These are phyloP conservation scores for Annulohypoxylon moriforme DNA, from an alignment of 495 filamentous ascomycete genomes.

Conservation along the genomic window DNA sequence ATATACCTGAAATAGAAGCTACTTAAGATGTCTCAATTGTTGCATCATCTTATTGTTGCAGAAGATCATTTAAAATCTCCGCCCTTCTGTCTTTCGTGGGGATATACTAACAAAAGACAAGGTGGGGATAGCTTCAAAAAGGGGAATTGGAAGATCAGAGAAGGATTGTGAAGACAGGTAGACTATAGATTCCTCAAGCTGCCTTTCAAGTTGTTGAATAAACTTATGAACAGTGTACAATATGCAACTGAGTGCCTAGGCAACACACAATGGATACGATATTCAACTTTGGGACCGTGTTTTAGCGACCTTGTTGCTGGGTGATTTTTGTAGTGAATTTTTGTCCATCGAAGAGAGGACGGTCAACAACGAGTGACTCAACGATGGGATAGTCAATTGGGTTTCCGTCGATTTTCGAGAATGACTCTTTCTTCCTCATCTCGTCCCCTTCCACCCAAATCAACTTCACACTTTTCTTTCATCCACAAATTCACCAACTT, in stretches of 20 bases:
- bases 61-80: neutral
- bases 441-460: neutral
- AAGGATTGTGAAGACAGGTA: neutral
- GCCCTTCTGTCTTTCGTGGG: neutral
- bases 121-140: neutral
- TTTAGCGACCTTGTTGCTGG: neutral
- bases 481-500: neutral
- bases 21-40: neutral
- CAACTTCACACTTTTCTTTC: neutral
- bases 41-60: neutral
- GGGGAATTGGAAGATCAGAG: neutral
- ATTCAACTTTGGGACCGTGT: neutral
- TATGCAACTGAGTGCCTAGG: neutral
- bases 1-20: constrained; percentile 9
- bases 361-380: neutral
- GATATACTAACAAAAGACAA: neutral
- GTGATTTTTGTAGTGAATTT: neutral
- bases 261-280: constrained; percentile 2
- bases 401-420: neutral
- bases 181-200: neutral
- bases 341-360: neutral
- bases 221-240: neutral
- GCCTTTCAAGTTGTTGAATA: neutral
- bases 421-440: neutral
- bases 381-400: neutral